These are phyloP conservation scores for Phlegmacium glaucopus DNA, from an alignment of 768 basidiomycete species.

Conservation along the genomic window DNA sequence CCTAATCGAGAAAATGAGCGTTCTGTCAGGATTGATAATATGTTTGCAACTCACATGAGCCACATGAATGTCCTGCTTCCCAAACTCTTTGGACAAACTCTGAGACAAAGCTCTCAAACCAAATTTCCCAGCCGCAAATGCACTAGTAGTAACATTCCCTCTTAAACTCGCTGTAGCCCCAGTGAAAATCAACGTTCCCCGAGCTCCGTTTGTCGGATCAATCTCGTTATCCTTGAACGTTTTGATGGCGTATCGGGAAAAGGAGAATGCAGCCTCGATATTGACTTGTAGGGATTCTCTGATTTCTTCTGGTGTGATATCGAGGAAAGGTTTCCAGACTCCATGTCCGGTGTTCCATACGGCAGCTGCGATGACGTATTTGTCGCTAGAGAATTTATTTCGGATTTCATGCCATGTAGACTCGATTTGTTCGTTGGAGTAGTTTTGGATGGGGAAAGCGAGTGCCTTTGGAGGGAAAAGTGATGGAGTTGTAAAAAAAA, in stretches of 20 bases:
- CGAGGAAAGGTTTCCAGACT: conserved; percentile 65
- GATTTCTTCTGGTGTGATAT: conserved; percentile 57
- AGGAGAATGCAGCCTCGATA: conserved; percentile 58
- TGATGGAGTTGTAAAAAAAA: not conserved
- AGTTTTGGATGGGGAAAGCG: conserved; percentile 50
- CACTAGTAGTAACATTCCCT: conserved; percentile 59
- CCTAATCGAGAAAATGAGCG: conserved; percentile 29
- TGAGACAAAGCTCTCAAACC: conserved; percentile 63
- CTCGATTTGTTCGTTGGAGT: conserved; percentile 49
- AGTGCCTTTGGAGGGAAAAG: conserved; percentile 39
- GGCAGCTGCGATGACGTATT: conserved; percentile 53
- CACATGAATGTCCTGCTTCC: conserved; percentile 73
- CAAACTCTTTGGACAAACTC: conserved; percentile 73
- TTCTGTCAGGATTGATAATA: conserved; percentile 22
- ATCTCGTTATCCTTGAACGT: conserved; percentile 57
- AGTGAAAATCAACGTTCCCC: conserved; percentile 67
- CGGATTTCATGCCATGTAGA: conserved; percentile 46
- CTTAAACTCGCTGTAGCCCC: conserved; percentile 67
- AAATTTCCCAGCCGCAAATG: conserved; percentile 62
- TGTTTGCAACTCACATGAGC: conserved; percentile 51
- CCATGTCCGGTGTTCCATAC: conserved; percentile 60
- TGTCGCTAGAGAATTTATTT: conserved; percentile 40
- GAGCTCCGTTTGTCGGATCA: conserved; percentile 46
- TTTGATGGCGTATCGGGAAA: conserved; percentile 56
- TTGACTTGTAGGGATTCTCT: conserved; percentile 47